Evolutionary conservation across 495 filamentous ascomycete genomes (phyloP), one percentile per base, ranked within the genome.

Genomic region (Lophiostoma macrostomum): DNA sequence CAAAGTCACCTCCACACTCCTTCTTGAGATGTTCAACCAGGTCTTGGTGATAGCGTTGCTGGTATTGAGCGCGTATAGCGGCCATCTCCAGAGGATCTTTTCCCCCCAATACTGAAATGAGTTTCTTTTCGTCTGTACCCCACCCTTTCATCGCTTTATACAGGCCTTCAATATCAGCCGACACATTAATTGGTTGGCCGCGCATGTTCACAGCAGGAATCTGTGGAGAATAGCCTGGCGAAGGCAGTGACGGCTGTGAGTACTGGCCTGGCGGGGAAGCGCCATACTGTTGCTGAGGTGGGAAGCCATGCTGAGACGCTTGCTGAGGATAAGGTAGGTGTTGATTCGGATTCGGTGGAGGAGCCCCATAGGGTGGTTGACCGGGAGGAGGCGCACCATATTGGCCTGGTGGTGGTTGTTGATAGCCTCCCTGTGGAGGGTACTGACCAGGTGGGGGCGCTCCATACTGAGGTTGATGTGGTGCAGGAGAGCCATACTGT

Each of bases 61-160:
- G 61, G 72, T 86, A 96, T 12, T 84, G 74, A 8, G 78, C 58
- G 30, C 86, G 82, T 42, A 96, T 74, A 2, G 79, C 73, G 38
- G 79, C 76, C 53, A 93, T 78, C 60, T 91, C 84, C 11, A 86
- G 71, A 3, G 89, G 85, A 50, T 94, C 83, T 44, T 85, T 80
- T 23, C 67, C 74, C 0, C 81, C 72, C 18, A 97, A 72, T 13
- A 84, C 70, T 0, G 71, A 69, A 60, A 90, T 87, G 0, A 96
- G 73, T 0, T 78, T 67, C 42, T 79, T 80, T 67, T 95, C 90
- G 60, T 96, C 82, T 0, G 91, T 96, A 35, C 90, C 91, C 50
- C 93, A 84, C 6, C 91, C 89, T 72, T 94, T 94, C 86, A 95
- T 95, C 2, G 91, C 88, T 60, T 78, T 79, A 44, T 88, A 76